phyloP scores from a whole-genome alignment of 2,329 filamentous ascomycete genomes.

The Aciculosporium take region DNA sequence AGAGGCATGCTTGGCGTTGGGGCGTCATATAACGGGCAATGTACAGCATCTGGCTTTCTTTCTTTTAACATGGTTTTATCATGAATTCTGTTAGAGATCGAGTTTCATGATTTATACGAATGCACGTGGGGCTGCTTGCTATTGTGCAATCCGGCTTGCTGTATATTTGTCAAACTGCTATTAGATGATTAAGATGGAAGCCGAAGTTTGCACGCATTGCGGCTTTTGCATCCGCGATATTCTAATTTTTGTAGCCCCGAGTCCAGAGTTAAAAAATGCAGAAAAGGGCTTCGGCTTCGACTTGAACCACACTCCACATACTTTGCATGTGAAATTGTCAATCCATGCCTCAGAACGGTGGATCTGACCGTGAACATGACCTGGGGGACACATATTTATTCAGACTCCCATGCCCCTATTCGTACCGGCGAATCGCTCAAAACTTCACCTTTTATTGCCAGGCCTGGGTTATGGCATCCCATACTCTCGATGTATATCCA shows the following conservation, averaged over 20 bases:
- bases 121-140: background rate
- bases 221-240: too few species aligned
- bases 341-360: background rate
- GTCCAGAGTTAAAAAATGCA: background rate
- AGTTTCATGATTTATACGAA: background rate
- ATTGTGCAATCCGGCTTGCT: background rate
- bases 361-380: background rate
- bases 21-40: constrained; percentile 6
- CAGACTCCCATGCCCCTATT: constrained; percentile 27
- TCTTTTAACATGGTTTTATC: background rate
- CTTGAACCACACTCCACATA: background rate
- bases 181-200: too few species aligned
- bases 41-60: constrained; percentile 2
- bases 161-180: background rate
- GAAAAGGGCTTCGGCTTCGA: background rate
- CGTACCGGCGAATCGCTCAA: constrained; percentile 34
- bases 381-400: background rate
- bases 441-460: constrained; percentile 38
- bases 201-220: too few species aligned
- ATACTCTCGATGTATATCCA: constrained; percentile 77
- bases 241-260: background rate
- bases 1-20: constrained; percentile 6
- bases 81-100: background rate
- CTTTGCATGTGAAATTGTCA: background rate
- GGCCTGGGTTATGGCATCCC: constrained; percentile 32